These are phyloP conservation scores for Allomyces macrogynus DNA, from an alignment of 192 early-diverging fungal species.

Conservation along the genomic window DNA sequence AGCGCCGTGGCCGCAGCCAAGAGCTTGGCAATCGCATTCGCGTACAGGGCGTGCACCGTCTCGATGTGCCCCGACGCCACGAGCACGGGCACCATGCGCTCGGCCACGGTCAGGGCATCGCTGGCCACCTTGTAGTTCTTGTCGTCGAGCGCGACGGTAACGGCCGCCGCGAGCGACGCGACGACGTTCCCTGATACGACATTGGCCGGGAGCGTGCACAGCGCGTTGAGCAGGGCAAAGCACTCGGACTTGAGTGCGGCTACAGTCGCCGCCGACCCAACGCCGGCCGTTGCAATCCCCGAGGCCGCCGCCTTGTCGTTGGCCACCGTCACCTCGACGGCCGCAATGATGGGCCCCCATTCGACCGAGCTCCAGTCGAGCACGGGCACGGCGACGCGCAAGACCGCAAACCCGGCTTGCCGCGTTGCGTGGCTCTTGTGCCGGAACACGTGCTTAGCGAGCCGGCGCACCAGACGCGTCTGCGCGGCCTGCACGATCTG, in stretches of 20 bases:
- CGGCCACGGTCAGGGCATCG: not conserved
- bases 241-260: too few species aligned
- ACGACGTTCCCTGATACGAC: too few species aligned
- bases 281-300: too few species aligned
- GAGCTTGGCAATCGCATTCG: too few species aligned
- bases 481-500: conserved; percentile 3
- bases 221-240: too few species aligned
- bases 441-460: not conserved
- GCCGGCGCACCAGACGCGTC: conserved; percentile 12
- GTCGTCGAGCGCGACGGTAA: not conserved
- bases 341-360: not conserved
- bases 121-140: not conserved
- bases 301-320: too few species aligned
- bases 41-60: too few species aligned
- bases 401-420: not conserved
- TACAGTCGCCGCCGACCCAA: too few species aligned
- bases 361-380: not conserved
- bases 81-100: not conserved
- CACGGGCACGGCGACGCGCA: not conserved
- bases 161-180: too few species aligned
- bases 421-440: conserved; percentile 1
- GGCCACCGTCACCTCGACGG: too few species aligned
- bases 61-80: not conserved
- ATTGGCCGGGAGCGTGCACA: too few species aligned
- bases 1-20: conserved; percentile 32